Percentiles rank a stretch among this genome's conserved stretches.
These are phyloP conservation scores for Aspergillus sp. DNA, from an alignment of 2,329 filamentous ascomycete genomes.

Conservation along the genomic window DNA sequence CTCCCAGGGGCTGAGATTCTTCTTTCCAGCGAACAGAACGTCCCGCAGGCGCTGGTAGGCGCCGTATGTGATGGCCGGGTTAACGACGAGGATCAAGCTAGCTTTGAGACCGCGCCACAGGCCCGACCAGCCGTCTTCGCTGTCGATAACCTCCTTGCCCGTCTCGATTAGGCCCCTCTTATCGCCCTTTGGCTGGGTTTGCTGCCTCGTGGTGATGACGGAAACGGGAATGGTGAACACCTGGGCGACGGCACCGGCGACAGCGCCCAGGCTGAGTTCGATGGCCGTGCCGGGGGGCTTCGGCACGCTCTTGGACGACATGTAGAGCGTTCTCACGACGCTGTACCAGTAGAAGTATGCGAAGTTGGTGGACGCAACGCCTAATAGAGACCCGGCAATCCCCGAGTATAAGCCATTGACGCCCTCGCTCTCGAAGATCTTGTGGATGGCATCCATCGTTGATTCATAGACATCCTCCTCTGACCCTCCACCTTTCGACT, in stretches of 20 bases:
- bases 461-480: constrained; percentile 67
- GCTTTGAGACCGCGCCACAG: constrained; percentile 95
- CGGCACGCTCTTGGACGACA: constrained; percentile 48
- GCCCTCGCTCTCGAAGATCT: constrained; percentile 75
- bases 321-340: constrained; percentile 70
- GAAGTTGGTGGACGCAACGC: constrained; percentile 95
- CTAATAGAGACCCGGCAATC: constrained; percentile 74
- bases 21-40: constrained; percentile 65
- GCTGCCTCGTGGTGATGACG: constrained; percentile 90
- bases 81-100: constrained; percentile 88
- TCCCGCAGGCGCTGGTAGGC: constrained; percentile 85
- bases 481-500: constrained; percentile 34
- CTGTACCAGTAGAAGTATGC: constrained; percentile 99
- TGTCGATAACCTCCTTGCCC: constrained; percentile 76
- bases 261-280: constrained; percentile 75
- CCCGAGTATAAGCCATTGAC: constrained; percentile 76
- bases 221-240: constrained; percentile 94
- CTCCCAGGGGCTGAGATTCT: constrained; percentile 69
- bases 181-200: constrained; percentile 78
- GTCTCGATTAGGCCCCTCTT: constrained; percentile 81
- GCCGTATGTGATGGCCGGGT: constrained; percentile 95
- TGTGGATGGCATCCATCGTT: constrained; percentile 77
- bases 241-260: constrained; percentile 84
- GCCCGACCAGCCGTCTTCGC: constrained; percentile 79
- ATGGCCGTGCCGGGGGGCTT: constrained; percentile 65